A percentile compares a stretch with the other conserved stretches of the same genome.
Conservation (phyloP, 352 stramenopile species). For the Globisporangium echinulatum region DNA sequence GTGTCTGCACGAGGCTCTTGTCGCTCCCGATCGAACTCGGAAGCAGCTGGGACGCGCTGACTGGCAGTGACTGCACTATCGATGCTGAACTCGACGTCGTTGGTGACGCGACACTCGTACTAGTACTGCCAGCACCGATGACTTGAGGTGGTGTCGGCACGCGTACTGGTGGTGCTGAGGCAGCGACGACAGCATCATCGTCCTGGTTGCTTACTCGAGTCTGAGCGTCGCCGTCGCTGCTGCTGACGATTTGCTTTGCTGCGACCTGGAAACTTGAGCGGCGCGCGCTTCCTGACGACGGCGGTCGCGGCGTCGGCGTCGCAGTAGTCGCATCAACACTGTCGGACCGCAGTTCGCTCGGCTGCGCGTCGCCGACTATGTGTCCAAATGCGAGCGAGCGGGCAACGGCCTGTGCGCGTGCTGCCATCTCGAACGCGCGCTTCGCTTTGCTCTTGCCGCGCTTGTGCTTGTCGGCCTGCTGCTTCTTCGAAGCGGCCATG, state of each 20-base stretch:
- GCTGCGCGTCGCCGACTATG: conserved; percentile 16
- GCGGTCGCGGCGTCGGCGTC: neutral
- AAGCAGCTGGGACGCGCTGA: neutral
- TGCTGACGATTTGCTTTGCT: conserved; percentile 26
- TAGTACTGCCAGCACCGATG: too few relatives aligned
- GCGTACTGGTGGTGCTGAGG: neutral
- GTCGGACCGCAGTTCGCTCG: conserved; percentile 4
- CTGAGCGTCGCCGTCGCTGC: conserved; percentile 3
- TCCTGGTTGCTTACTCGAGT: conserved; percentile 18
- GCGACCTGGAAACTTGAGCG: conserved; percentile 27
- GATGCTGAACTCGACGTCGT: too few relatives aligned
- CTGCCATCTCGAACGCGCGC: conserved; percentile 19
- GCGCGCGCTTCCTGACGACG: conserved; percentile 1
- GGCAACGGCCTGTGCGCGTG: too few relatives aligned
- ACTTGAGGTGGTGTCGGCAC: too few relatives aligned
- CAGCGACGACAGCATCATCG: neutral
- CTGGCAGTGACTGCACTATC: too few relatives aligned
- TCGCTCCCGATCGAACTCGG: conserved; percentile 2
- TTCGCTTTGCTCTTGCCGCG: conserved; percentile 21
- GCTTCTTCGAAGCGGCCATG: conserved; percentile 47
- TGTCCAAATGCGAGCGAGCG: conserved; percentile 28
- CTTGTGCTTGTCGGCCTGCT: conserved; percentile 49
- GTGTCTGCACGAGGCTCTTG: neutral
- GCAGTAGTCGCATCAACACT: neutral
- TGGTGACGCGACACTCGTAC: too few relatives aligned